Percentiles rank a stretch among this genome's conserved stretches.
Conservation (phyloP, 495 filamentous ascomycete species). For the Neurospora sp. region DNA sequence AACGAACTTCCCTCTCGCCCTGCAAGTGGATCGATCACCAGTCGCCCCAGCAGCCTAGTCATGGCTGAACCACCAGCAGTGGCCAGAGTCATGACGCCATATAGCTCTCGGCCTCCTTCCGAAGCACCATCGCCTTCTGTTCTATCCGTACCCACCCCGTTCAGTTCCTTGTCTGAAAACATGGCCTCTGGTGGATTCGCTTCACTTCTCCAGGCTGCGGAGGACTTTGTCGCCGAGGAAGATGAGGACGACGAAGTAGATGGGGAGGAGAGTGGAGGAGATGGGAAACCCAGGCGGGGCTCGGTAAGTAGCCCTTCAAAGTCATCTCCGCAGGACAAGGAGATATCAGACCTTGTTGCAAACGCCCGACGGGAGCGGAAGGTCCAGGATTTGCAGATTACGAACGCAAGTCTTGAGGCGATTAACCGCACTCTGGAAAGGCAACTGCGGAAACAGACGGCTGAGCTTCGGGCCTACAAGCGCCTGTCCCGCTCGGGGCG, state of each 20-base stretch:
- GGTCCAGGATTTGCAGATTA: conserved; percentile 95
- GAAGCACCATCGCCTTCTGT: conserved; percentile 12
- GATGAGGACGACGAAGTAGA: conserved; percentile 5
- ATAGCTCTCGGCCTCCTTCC: conserved; percentile 13
- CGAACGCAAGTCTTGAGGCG: conserved; percentile 89
- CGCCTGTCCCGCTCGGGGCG: conserved; percentile 70
- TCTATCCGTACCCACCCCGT: neutral
- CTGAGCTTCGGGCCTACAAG: conserved; percentile 75
- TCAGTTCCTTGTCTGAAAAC: conserved; percentile 6
- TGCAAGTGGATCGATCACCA: conserved; percentile 3
- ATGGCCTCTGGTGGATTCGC: conserved; percentile 22
- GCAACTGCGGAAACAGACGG: conserved; percentile 81
- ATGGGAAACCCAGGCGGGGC: conserved; percentile 20
- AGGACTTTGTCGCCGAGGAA: conserved; percentile 32
- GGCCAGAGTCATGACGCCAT: conserved; percentile 11
- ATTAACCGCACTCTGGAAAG: conserved; percentile 91
- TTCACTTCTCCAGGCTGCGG: conserved; percentile 38
- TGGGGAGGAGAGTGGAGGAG: conserved; percentile 6
- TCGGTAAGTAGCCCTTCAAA: conserved; percentile 43
- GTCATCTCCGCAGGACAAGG: conserved; percentile 35
- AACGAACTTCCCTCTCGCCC: conserved; percentile 2
- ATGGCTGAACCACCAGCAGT: conserved; percentile 18
- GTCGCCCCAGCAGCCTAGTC: conserved; percentile 16
- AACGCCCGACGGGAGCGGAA: conserved; percentile 88
- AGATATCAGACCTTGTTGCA: conserved; percentile 57